Base-by-base conservation (phyloP, 352 stramenopile species). In the Pythium brachiatum region DNA sequence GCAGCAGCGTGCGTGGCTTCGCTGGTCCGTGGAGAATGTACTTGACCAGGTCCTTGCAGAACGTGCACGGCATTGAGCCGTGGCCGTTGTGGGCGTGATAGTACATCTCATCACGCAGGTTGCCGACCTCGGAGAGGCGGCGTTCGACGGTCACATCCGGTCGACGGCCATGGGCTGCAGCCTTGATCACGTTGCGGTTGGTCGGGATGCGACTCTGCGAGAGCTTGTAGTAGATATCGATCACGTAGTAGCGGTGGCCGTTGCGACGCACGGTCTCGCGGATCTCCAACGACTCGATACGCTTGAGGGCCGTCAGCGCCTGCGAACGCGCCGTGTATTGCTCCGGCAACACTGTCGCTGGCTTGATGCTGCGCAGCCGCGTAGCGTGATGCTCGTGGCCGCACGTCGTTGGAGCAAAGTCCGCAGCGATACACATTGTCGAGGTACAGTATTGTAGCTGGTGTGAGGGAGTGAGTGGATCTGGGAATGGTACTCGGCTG, bases 51-150 rank as follows among this genome's bases (percentile, higher is more conserved):
- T 18, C 20, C 8, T 46, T 50, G 46, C 60, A 68, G 31, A 62
- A 62, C 16, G 39, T 8, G 29, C 60, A 68, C 25, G 60, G 60
- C 53, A 53, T 48, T 2, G 21, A n/a, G 6, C 53, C 60, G 34
- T 68, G 60, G 16, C 60, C 60, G 25, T 57, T 68, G 60, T 68
- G 60, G 0, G 60, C 60, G 39, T 62, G 58, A 44, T 68, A 68
- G 53, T 68, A 68, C 23, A 68, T 39, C 29, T 68, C 60, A 39
- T 69, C 29, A 7, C 62, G 62, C 29, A 69, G 26, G 38, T 69
- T 63, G 36, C 43, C 39, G 5, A 69, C 38, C 47, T 69, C 62
- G 1, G 53, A 69, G 48, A 69, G 52, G 15, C 62, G 62, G 7
- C 52, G 62, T 29, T 69, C 50, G 15, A 69, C 34, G 18, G 47